Base-by-base conservation (phyloP, 495 filamentous ascomycete species). In the Beverwykella pulmonaria region DNA sequence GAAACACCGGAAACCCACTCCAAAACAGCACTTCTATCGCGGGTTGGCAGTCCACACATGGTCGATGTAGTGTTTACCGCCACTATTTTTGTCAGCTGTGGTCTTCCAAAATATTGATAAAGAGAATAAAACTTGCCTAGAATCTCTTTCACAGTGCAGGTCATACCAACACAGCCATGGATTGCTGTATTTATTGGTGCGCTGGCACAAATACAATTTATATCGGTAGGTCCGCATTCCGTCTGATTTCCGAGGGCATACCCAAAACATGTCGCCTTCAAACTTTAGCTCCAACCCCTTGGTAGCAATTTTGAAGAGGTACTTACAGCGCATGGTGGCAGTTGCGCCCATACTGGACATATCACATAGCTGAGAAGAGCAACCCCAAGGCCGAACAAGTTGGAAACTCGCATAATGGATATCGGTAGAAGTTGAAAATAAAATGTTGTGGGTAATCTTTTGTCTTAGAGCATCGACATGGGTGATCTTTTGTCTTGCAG, bases 61-160 rank as follows among this genome's bases (percentile, higher is more conserved):
- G 59, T 48, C 4, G 19, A 32, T 20, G 59, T 63, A 22, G 46
- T 22, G 48, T 69, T 69, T 36, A 46, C 36, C 2, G 63, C 48
- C 6, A 30, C 63, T 67, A 6, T 20, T 9, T n/a, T 44, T n/a
- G 39, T 44, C 10, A 32, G 25, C 26, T 54, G 1, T 22, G 20
- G 10, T 36, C 12, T 19, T 30, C 39, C 15, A 44, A 30, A 23
- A 61, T 3, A 26, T 20, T 6, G 41, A n/a, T n/a, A n/a, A 58
- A 57, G 8, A 44, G 15, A 3, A n/a, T 10, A n/a, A n/a, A 44
- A 14, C 39, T 44, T 39, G 59, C 62, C 39, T 27, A 65, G 25
- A 22, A 53, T 32, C 44, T 65, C 39, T 41, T 53, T 65, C 9
- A 65, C 44, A 3, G 62, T 65, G 47, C 62, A 65, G 6, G 36